Base-by-base conservation (phyloP, 352 stramenopile species). In the Phytophthora sansomeana region DNA sequence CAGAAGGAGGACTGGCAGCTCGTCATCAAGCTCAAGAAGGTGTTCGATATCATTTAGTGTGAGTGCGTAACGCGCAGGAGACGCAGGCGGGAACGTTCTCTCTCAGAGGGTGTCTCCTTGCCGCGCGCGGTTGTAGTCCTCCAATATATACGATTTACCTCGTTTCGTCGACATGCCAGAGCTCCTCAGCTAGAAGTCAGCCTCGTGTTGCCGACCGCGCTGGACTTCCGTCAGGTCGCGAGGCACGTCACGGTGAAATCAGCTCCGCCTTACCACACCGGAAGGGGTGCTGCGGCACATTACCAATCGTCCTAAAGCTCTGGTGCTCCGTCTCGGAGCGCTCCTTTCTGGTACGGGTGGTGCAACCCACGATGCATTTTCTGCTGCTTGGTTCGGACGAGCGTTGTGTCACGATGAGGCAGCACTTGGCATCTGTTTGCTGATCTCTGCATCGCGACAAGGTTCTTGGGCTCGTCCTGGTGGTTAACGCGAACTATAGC, bases 11-110 rank as follows among this genome's bases (percentile, higher is more conserved):
- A 99, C 81, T 99, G 97, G 96, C 90, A 96, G 67, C 87, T 99
- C 36, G 96, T 99, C 49, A 97, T 99, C 56, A 98, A 99, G 80
- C 93, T 99, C 63, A 99, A 99, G 81, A 99, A 98, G 84, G 92
- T 99, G 47, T 99, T 99, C 72, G 91, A 97, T 72, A 98, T 99
- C 77, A 97, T 98, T 81, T 99, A 97, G 87, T 84, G 58, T 41
- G 62, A 39, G 39, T 17, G 50, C 30, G 39, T 58, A 30, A 59
- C 56, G 41, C 28, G 51, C 33, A 59, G 41, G 43, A 52, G 49
- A 17, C 26, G 30, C 28, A 44, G 41, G 21, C 21, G 21, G 42
- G 55, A 51, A 49, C 26, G 58, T 65, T 64, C 49, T 47, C 24
- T 39, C 29, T 36, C 52, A 65, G 33, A 59, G 63, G 32, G 58